phyloP scores from a whole-genome alignment of 139 green algal genomes.

The Coelastrella sp. region DNA sequence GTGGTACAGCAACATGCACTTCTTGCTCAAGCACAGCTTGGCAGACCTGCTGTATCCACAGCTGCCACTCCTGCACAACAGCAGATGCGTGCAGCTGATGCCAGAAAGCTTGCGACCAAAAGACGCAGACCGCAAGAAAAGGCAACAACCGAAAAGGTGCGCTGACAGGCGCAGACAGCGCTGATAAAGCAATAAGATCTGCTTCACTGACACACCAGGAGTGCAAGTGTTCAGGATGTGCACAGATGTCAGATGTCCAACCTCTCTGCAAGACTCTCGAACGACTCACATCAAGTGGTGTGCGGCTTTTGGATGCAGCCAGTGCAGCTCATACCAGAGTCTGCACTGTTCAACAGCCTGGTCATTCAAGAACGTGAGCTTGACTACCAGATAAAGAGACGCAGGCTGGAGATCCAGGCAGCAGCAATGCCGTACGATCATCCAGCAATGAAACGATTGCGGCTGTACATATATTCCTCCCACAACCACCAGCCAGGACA shows the following conservation, averaged over 20 bases:
- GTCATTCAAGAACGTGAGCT: slow-evolving; percentile 37
- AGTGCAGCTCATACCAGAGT: slow-evolving; percentile 39
- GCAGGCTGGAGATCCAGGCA: slow-evolving; percentile 21
- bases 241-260: too few relatives aligned
- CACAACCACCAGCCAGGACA: slow-evolving; percentile 22
- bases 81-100: slow-evolving; percentile 1
- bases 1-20: slow-evolving; percentile 16
- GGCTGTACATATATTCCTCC: slow-evolving; percentile 33
- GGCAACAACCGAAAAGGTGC: slow-evolving; percentile 15
- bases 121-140: slow-evolving; percentile 28
- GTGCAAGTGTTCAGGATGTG: neutral
- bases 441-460: slow-evolving; percentile 17
- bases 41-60: neutral
- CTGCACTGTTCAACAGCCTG: slow-evolving; percentile 36
- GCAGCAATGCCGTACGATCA: neutral
- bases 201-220: too few relatives aligned
- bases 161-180: neutral
- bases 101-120: slow-evolving; percentile 5
- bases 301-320: neutral
- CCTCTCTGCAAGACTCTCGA: too few relatives aligned
- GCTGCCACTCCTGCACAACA: neutral
- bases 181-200: too few relatives aligned
- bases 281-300: too few relatives aligned
- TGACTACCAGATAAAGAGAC: slow-evolving; percentile 28
- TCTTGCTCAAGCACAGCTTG: slow-evolving; percentile 11